Base-by-base conservation (phyloP, 2,329 filamentous ascomycete species). In the Alternaria incomplexa region DNA sequence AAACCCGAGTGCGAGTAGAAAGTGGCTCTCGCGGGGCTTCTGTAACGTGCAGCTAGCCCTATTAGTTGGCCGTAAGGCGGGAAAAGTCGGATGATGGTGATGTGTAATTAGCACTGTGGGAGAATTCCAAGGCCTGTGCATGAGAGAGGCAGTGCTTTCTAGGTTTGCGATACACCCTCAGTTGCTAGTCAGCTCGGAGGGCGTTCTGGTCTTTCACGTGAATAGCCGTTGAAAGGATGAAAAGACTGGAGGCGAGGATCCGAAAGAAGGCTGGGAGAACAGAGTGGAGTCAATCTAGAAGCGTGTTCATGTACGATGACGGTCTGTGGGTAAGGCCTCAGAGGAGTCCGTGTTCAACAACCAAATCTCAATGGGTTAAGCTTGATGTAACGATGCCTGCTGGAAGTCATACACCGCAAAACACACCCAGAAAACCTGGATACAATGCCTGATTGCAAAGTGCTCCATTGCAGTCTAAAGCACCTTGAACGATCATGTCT, bases 221-320 rank as follows among this genome's bases (percentile, higher is more conserved):
- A 17, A 40, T 52, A 52, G 30, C 48, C 48, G 48, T 36, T 40
- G 20, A 8, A 20, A 25, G 13, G 30, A 32, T 25, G 5, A 9
- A 25, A 40, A 32, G 9, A 3, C 23, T 30, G 23, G 20, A 52
- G 30, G 30, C 15, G 48, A 52, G 28, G n/a, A 36, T 17, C 25
- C 46, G 26, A 36, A 30, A 48, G 6, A 25, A 48, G 47, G 40
- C 17, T 58, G 26, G 48, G 43, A 40, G 26, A 15, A 10, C 13
- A 40, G 36, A 30, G 48, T 59, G 36, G 17, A 59, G 48, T 32
- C 48, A 52, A 52, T 52, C 48, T 47, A 54, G 48, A 54, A 54
- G 48, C 28, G 22, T 50, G 44, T 47, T 54, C 23, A 54, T 59
- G 56, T 54, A 46, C 56, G 25, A 59, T 59, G 56, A 32, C 56